Evolutionary conservation across 148 eudicot species (phyloP).

Genomic region (Dysphania ambrosioides): DNA sequence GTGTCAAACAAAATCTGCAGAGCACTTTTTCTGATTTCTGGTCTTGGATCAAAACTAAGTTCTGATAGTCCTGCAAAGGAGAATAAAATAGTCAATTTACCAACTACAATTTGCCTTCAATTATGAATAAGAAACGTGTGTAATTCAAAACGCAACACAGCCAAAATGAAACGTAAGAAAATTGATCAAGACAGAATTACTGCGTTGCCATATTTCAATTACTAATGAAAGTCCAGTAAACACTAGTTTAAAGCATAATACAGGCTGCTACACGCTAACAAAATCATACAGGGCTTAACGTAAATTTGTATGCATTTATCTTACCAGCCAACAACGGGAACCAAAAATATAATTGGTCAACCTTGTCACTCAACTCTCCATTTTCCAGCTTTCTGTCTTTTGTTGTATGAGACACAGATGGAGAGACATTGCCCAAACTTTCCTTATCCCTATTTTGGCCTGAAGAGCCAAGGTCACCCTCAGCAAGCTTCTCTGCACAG

Average conservation of each 20-base stretch:
- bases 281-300: background rate
- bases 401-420: conserved; percentile 42
- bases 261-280: background rate
- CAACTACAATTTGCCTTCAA: background rate
- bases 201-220: background rate
- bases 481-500: conserved; percentile 98
- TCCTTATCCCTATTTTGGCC: conserved; percentile 50
- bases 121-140: background rate
- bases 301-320: conserved; percentile 8
- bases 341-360: conserved; percentile 91
- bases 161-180: conserved; percentile 2
- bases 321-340: conserved; percentile 98
- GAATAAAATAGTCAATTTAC: conserved; percentile 7
- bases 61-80: conserved; percentile 76
- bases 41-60: conserved; percentile 97
- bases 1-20: conserved; percentile 89
- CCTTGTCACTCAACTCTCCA: conserved; percentile 64
- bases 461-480: conserved; percentile 76
- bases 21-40: conserved; percentile 91
- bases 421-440: conserved; percentile 50
- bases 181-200: background rate
- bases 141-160: background rate
- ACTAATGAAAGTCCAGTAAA: background rate
- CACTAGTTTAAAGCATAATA: background rate
- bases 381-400: conserved; percentile 61